phyloP scores from a whole-genome alignment of 345 rosid genomes.

The Salix brachista region DNA sequence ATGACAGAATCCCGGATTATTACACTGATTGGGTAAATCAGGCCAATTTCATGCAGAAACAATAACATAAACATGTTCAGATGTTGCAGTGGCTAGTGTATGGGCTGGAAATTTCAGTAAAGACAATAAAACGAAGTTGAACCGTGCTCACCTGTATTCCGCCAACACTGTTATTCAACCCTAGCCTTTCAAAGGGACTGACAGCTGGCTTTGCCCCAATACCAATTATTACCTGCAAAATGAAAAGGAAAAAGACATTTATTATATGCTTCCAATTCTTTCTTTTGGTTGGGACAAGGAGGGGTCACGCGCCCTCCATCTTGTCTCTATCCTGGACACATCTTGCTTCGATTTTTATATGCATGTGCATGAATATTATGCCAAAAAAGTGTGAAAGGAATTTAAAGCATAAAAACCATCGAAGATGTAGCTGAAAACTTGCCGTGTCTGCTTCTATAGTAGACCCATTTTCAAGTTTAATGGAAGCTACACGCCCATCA shows the following conservation, averaged over 20 bases:
- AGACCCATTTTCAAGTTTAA: constrained; percentile 85
- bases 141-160: constrained; percentile 67
- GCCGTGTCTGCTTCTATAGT: constrained; percentile 76
- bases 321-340: too few species aligned
- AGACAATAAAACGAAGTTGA: neutral
- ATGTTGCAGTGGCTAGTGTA: neutral
- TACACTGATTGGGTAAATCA: neutral
- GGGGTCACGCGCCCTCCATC: too few species aligned
- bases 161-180: constrained; percentile 61
- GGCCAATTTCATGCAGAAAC: neutral
- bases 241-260: neutral
- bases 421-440: constrained; percentile 20
- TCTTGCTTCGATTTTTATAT: too few species aligned
- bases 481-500: constrained; percentile 67
- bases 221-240: constrained; percentile 66
- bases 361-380: too few species aligned
- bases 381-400: neutral
- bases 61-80: neutral
- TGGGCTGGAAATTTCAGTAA: constrained; percentile 6
- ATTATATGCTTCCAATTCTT: neutral
- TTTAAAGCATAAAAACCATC: neutral
- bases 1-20: neutral
- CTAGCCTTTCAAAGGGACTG: constrained; percentile 64
- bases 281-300: neutral
- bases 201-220: constrained; percentile 92